Conservation (phyloP, 371 early-diverging fungal genomes). For the Syncephalastrum racemosum region DNA sequence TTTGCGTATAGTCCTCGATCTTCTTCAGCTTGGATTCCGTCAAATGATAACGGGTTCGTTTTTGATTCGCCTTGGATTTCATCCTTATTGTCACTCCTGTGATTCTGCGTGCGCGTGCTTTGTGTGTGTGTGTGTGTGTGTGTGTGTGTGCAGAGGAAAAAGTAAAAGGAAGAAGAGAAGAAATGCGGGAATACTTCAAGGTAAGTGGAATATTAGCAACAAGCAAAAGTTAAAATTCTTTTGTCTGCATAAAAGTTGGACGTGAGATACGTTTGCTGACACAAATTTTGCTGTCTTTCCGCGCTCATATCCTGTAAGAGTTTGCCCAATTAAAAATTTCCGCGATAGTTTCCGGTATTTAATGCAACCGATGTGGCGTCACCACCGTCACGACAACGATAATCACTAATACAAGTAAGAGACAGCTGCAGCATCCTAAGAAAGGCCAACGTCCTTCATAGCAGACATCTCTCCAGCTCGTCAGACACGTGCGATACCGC, state of each 20-base stretch:
- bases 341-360: background rate
- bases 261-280: slow-evolving; percentile 1
- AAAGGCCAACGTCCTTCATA: slow-evolving; percentile 12
- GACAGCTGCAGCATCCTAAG: slow-evolving; percentile 11
- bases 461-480: slow-evolving; percentile 10
- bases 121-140: slow-evolving; percentile 6
- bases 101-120: background rate
- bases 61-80: background rate
- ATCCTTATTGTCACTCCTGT: background rate
- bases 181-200: background rate
- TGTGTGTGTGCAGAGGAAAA: background rate
- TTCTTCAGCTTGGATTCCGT: slow-evolving; percentile 70
- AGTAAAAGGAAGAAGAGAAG: slow-evolving; percentile 5
- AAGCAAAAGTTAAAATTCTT: slow-evolving; percentile 2
- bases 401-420: slow-evolving; percentile 1
- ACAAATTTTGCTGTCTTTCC: background rate
- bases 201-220: background rate
- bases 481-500: background rate
- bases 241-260: background rate
- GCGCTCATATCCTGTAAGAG: background rate
- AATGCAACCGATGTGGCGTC: background rate
- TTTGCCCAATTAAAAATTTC: background rate
- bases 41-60: slow-evolving; percentile 3
- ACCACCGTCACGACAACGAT: slow-evolving; percentile 2
- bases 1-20: slow-evolving; percentile 73